These are phyloP conservation scores for Paradendryphiella salina DNA, from an alignment of 2,329 filamentous ascomycete species.

Conservation along the genomic window DNA sequence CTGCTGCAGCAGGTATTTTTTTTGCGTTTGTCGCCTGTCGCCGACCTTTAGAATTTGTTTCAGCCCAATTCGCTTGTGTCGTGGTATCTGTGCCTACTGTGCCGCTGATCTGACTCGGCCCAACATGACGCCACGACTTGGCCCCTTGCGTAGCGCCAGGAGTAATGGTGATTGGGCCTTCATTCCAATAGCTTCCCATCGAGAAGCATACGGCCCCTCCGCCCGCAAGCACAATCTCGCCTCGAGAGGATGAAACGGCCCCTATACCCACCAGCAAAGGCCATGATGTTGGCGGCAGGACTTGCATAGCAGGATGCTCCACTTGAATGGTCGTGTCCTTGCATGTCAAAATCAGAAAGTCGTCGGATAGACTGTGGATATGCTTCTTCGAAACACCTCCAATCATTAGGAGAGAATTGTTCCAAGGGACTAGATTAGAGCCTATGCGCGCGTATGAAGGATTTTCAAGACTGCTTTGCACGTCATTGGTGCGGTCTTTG, in stretches of 20 bases:
- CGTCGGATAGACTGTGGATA: constrained; percentile 31
- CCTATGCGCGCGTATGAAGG: constrained; percentile 53
- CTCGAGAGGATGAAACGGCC: constrained; percentile 52
- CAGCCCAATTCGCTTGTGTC: constrained; percentile 13
- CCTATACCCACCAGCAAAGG: constrained; percentile 75
- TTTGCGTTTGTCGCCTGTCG: constrained; percentile 6
- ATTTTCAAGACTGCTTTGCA: constrained; percentile 21
- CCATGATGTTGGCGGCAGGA: constrained; percentile 45
- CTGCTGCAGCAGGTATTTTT: constrained; percentile 15
- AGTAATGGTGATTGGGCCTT: constrained; percentile 30
- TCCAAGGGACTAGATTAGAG: constrained; percentile 54
- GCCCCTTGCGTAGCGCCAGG: constrained; percentile 16
- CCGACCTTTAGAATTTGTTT: constrained; percentile 16
- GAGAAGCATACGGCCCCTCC: constrained; percentile 89
- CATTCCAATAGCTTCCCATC: constrained; percentile 84
- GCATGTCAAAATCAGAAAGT: constrained; percentile 34
- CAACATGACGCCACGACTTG: constrained; percentile 24
- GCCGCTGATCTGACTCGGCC: constrained; percentile 14
- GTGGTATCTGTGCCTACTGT: constrained; percentile 13
- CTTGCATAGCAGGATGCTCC: constrained; percentile 23
- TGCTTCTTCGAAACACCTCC: constrained; percentile 54
- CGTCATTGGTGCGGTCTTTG: constrained; percentile 35
- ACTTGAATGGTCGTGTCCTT: constrained; percentile 25
- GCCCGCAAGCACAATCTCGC: constrained; percentile 66
- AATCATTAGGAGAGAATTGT: constrained; percentile 54